phyloP scores from a whole-genome alignment of 176 grass and related monocot species.

The Musa beccarii region DNA sequence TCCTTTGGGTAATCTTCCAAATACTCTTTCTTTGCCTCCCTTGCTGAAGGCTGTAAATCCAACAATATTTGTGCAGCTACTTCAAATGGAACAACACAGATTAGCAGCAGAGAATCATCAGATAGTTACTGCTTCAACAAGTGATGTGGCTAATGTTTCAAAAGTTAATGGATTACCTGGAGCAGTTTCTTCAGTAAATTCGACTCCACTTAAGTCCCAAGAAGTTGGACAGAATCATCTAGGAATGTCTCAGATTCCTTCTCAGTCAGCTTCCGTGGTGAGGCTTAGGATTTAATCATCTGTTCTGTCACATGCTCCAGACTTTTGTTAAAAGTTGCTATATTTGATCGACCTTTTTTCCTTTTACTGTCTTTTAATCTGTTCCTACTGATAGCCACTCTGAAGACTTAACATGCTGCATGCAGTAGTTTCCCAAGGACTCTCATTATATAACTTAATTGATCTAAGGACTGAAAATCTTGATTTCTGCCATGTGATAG shows the following conservation, averaged over 20 bases:
- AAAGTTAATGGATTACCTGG: slow-evolving; percentile 26
- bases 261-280: slow-evolving; percentile 21
- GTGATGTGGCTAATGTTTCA: slow-evolving; percentile 23
- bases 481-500: slow-evolving; percentile 1
- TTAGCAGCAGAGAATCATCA: slow-evolving; percentile 42
- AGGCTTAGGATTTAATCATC: neutral
- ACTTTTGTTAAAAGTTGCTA: neutral
- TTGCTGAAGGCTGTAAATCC: slow-evolving; percentile 72
- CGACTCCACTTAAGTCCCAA: slow-evolving; percentile 19
- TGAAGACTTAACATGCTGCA: too few relatives aligned
- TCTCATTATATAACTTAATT: neutral
- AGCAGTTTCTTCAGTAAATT: slow-evolving; percentile 35
- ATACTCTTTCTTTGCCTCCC: slow-evolving; percentile 44
- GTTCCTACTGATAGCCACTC: neutral
- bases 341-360: neutral
- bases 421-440: too few relatives aligned
- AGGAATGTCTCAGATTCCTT: slow-evolving; percentile 27
- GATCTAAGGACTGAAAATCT: neutral
- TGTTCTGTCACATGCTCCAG: neutral
- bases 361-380: neutral
- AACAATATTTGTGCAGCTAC: slow-evolving; percentile 57
- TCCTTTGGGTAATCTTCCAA: slow-evolving; percentile 26
- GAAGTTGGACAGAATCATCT: slow-evolving; percentile 37
- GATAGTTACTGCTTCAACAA: slow-evolving; percentile 20
- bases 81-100: slow-evolving; percentile 70